Evolutionary conservation across 805 yeast species (phyloP).

Genomic region (Metschnikowia colocasiae): DNA sequence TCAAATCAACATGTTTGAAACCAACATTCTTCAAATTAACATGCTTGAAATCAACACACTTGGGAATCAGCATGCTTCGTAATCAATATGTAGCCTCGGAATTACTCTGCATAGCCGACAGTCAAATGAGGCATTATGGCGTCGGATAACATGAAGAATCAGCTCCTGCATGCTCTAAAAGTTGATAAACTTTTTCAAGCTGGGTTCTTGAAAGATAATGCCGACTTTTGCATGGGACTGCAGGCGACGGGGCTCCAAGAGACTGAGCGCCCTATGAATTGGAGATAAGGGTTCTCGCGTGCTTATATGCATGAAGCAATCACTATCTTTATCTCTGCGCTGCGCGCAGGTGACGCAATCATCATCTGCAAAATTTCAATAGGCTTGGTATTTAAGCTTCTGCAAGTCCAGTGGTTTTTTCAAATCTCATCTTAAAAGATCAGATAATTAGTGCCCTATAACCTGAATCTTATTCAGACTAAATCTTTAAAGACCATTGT

Average conservation of each 20-base stretch:
- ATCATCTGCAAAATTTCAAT: not conserved
- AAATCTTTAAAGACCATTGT: too few relatives aligned
- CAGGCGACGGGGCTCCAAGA: not conserved
- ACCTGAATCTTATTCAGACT: not conserved
- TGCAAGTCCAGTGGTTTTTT: not conserved
- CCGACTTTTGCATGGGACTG: not conserved
- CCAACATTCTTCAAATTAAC: too few relatives aligned
- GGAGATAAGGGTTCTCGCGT: not conserved
- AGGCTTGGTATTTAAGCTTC: not conserved
- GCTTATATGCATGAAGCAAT: not conserved
- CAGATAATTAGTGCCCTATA: not conserved
- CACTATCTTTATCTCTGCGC: constrained; percentile 1
- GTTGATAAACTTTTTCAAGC: too few relatives aligned
- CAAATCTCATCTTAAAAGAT: not conserved
- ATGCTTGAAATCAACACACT: too few relatives aligned
- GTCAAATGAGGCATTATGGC: too few relatives aligned
- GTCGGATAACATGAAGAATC: too few relatives aligned
- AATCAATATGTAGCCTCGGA: too few relatives aligned
- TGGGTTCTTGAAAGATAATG: not conserved
- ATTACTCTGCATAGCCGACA: too few relatives aligned
- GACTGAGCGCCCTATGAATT: not conserved
- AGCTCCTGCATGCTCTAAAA: too few relatives aligned
- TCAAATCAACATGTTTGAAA: too few relatives aligned
- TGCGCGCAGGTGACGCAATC: not conserved
- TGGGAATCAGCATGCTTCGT: too few relatives aligned